Conservation (phyloP, 805 yeast genomes). For the Teunomyces barrocoloradensis region DNA sequence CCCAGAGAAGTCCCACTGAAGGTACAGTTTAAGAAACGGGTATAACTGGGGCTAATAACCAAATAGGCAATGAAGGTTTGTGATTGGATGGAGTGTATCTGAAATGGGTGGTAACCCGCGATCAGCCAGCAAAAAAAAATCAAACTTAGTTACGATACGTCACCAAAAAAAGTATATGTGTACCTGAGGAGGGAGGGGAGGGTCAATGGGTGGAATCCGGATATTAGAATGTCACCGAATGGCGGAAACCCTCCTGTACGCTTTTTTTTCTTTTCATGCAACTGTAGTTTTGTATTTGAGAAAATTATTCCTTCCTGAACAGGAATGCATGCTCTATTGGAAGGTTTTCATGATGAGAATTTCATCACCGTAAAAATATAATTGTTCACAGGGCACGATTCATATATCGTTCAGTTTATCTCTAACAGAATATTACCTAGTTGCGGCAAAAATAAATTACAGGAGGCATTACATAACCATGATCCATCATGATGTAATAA, state of each 20-base stretch:
- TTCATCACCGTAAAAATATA: background rate
- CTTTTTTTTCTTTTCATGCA: background rate
- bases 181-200: background rate
- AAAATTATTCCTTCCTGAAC: background rate
- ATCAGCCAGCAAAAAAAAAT: background rate
- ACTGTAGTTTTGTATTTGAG: background rate
- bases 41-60: background rate
- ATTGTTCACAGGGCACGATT: background rate
- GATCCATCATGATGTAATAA: too few relatives aligned
- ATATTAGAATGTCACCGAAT: background rate
- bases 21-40: background rate
- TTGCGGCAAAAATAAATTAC: too few relatives aligned
- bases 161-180: background rate
- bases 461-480: too few relatives aligned
- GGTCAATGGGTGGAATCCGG: background rate
- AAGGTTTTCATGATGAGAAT: background rate
- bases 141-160: background rate
- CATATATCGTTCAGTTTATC: background rate
- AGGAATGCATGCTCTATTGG: background rate
- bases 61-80: background rate
- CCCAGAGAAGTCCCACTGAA: background rate
- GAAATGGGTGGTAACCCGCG: background rate
- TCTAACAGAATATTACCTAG: background rate
- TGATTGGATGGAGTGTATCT: background rate
- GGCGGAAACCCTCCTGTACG: background rate